Evolutionary conservation across 2,329 filamentous ascomycete genomes (phyloP).

Genomic region (Penicillium frequentans): DNA sequence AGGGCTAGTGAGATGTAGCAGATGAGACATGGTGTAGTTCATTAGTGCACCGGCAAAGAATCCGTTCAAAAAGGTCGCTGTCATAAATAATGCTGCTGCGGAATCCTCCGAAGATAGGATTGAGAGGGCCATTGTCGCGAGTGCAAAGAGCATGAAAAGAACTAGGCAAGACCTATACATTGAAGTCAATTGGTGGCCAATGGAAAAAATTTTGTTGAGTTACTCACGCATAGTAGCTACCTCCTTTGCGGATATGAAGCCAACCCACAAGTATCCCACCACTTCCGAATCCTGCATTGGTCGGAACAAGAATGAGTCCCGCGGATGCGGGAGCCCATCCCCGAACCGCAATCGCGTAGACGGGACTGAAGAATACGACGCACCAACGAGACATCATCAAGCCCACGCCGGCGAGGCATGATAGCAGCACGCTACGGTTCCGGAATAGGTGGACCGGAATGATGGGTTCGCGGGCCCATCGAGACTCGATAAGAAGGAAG

Average conservation of each 20-base stretch:
- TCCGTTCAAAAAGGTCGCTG: slow-evolving; percentile 68
- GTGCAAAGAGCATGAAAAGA: slow-evolving; percentile 62
- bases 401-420: slow-evolving; percentile 71
- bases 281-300: slow-evolving; percentile 74
- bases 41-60: slow-evolving; percentile 69
- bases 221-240: slow-evolving; percentile 66
- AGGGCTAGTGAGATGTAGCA: slow-evolving; percentile 68
- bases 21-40: slow-evolving; percentile 79
- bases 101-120: slow-evolving; percentile 55
- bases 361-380: slow-evolving; percentile 76
- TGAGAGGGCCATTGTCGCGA: slow-evolving; percentile 60
- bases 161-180: slow-evolving; percentile 55
- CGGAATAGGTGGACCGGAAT: slow-evolving; percentile 70
- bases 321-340: slow-evolving; percentile 68
- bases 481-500: slow-evolving; percentile 64
- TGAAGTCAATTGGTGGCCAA: background rate
- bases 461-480: slow-evolving; percentile 66
- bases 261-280: slow-evolving; percentile 73
- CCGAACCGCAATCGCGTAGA: slow-evolving; percentile 75
- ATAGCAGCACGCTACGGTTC: slow-evolving; percentile 69
- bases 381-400: slow-evolving; percentile 81
- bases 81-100: slow-evolving; percentile 56
- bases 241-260: slow-evolving; percentile 71
- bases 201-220: background rate
- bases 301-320: slow-evolving; percentile 76